Percentiles rank a stretch among this genome's conserved stretches.
Conservation (phyloP, 2,329 filamentous ascomycete genomes). For the Aureobasidium melanogenum region DNA sequence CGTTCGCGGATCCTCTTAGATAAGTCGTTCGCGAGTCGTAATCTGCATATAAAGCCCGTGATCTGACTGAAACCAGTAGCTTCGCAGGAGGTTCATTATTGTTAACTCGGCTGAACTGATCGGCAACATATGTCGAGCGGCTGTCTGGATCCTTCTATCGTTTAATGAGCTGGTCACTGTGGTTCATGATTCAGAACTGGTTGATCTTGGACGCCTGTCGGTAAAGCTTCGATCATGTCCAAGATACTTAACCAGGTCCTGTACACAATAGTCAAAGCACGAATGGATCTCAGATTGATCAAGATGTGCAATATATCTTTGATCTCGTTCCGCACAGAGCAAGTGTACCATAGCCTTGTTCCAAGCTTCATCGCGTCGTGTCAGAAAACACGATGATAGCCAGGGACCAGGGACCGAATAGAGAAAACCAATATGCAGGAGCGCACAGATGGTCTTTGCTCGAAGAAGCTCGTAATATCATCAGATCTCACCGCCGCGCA, state of each 20-base stretch:
- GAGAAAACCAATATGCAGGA: background rate
- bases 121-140: background rate
- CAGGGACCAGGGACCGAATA: background rate
- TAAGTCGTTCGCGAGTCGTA: background rate
- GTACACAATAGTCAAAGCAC: background rate
- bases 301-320: conserved; percentile 2
- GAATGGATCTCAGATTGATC: background rate
- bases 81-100: background rate
- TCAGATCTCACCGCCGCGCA: background rate
- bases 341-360: background rate
- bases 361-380: background rate
- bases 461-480: background rate
- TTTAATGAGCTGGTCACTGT: background rate
- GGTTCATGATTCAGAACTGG: background rate
- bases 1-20: background rate
- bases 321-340: background rate
- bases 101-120: background rate
- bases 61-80: background rate
- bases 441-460: background rate
- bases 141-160: background rate
- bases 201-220: background rate
- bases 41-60: background rate
- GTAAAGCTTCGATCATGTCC: background rate
- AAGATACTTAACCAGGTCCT: background rate
- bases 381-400: background rate